Percentiles rank a stretch among this genome's conserved stretches.
These are phyloP conservation scores for Rhynchosporium secalis DNA, from an alignment of 2,329 filamentous ascomycete species.

Conservation along the genomic window DNA sequence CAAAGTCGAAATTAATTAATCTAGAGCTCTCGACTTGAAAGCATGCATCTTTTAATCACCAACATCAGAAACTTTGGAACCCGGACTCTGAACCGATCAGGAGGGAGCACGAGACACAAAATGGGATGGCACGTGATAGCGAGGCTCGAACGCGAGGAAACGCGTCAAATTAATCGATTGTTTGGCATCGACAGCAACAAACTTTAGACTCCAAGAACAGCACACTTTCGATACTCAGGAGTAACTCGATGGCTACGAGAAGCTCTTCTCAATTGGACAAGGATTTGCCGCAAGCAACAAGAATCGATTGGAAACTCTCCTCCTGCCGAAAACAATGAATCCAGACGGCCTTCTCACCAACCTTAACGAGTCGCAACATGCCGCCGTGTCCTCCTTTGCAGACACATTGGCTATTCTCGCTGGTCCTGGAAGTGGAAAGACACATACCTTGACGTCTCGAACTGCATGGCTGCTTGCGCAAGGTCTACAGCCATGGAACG, in stretches of 20 bases:
- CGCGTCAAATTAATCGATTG: background rate
- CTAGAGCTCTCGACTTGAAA: no score
- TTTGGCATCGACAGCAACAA: background rate
- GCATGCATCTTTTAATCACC: no score
- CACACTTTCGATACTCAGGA: background rate
- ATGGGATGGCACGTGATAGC: background rate
- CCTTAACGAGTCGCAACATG: constrained; percentile 63
- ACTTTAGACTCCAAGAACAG: background rate
- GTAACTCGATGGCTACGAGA: constrained; percentile 2
- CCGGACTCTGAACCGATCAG: background rate
- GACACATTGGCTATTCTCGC: constrained; percentile 63
- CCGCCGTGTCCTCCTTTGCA: constrained; percentile 63
- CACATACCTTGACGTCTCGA: constrained; percentile 89
- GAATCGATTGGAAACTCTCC: background rate
- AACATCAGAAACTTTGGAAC: background rate
- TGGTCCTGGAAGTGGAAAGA: constrained; percentile 78
- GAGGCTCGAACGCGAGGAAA: background rate
- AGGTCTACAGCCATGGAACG: constrained; percentile 76
- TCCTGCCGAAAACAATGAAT: constrained; percentile 28
- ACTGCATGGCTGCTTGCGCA: constrained; percentile 84
- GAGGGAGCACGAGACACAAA: background rate
- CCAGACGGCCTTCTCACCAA: constrained; percentile 51
- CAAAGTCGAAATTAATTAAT: no score
- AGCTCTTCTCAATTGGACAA: background rate
- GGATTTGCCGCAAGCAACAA: background rate